A percentile compares a stretch with the other conserved stretches of the same genome.
phyloP scores from a whole-genome alignment of 2,329 filamentous ascomycete genomes.

The Hypocrella siamensis region DNA sequence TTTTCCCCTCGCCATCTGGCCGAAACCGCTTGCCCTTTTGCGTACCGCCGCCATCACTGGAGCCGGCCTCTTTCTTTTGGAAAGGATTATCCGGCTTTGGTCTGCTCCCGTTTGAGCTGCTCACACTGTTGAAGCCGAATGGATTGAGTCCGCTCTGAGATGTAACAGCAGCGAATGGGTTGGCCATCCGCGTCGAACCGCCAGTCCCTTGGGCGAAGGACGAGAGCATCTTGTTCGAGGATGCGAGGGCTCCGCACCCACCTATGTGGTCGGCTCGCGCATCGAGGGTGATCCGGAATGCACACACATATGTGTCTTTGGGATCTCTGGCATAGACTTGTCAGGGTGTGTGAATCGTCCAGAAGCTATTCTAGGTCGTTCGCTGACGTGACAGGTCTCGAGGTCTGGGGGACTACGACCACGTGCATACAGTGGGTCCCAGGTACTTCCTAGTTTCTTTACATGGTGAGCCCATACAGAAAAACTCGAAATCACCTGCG shows the following conservation, averaged over 20 bases:
- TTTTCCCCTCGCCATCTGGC: constrained; percentile 8
- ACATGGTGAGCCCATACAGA: too few species aligned
- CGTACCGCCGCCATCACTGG: constrained; percentile 10
- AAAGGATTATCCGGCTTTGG: constrained; percentile 12
- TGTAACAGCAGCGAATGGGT: constrained; percentile 16
- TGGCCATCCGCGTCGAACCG: constrained; percentile 17
- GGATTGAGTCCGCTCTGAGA: constrained; percentile 4
- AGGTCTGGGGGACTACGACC: too few species aligned
- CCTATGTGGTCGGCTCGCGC: constrained; percentile 15
- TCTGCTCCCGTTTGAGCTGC: constrained; percentile 13
- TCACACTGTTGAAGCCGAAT: constrained; percentile 16
- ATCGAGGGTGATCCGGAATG: too few species aligned
- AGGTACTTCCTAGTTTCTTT: too few species aligned
- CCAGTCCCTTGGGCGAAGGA: constrained; percentile 19
- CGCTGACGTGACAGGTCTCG: too few species aligned
- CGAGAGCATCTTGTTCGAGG: constrained; percentile 23
- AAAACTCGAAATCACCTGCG: too few species aligned
- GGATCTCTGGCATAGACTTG: too few species aligned
- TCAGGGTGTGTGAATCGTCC: too few species aligned
- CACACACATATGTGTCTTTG: too few species aligned
- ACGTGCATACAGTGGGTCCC: too few species aligned
- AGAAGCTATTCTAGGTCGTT: constrained; percentile 5
- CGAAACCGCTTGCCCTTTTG: constrained; percentile 8
- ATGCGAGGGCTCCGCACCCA: constrained; percentile 26
- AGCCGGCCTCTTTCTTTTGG: constrained; percentile 10